These are phyloP conservation scores for Tricholoma saponaceum DNA, from an alignment of 768 basidiomycete species.

Conservation along the genomic window DNA sequence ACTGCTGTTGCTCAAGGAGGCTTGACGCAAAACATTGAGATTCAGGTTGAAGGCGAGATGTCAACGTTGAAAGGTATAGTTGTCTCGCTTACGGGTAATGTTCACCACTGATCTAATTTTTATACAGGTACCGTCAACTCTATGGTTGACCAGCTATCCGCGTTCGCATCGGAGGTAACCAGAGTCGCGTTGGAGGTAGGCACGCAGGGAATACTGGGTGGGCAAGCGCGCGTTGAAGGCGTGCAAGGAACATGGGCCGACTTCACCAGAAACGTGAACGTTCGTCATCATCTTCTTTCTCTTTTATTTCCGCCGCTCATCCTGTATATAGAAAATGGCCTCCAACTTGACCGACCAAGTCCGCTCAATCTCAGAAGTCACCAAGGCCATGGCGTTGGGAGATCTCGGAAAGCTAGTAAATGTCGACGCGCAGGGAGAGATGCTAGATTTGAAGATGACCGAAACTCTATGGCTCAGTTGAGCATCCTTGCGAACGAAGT, in stretches of 20 bases:
- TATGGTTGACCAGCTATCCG: conserved; percentile 80
- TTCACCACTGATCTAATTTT: neutral
- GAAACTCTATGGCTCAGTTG: conserved; percentile 47
- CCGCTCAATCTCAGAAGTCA: conserved; percentile 68
- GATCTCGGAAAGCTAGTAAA: conserved; percentile 89
- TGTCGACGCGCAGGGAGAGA: conserved; percentile 90
- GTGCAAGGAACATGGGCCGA: conserved; percentile 94
- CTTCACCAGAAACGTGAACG: conserved; percentile 85
- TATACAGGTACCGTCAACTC: conserved; percentile 71
- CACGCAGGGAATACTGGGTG: conserved; percentile 84
- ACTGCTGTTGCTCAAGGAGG: conserved; percentile 89
- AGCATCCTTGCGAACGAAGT: conserved; percentile 77
- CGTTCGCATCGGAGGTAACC: conserved; percentile 78
- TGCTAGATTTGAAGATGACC: conserved; percentile 64
- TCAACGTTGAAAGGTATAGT: conserved; percentile 56
- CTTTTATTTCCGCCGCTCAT: conserved; percentile 15
- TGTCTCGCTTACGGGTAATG: conserved; percentile 20
- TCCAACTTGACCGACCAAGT: too few species aligned
- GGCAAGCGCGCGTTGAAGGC: conserved; percentile 86
- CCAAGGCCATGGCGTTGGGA: conserved; percentile 89
- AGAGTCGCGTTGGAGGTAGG: conserved; percentile 58
- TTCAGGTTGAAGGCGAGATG: conserved; percentile 85
- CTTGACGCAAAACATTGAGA: conserved; percentile 76
- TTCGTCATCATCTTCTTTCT: conserved; percentile 22
- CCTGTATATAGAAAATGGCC: conserved; percentile 53